These are phyloP conservation scores for Teratosphaeria nubilosa DNA, from an alignment of 2,329 filamentous ascomycete genomes.

Conservation along the genomic window DNA sequence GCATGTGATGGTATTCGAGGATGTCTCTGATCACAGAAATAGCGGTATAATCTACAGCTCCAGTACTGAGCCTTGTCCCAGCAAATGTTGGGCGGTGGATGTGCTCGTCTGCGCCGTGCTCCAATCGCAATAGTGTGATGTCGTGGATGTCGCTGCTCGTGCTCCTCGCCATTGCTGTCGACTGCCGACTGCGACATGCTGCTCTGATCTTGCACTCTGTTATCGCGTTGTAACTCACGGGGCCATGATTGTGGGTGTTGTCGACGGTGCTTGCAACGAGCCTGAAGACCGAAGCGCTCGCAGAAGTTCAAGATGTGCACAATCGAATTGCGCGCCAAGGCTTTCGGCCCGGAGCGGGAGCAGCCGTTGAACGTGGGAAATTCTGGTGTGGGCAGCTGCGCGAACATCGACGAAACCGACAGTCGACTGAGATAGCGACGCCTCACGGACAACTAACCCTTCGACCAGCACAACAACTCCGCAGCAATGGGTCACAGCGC, in stretches of 20 bases:
- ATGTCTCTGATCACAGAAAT: not conserved
- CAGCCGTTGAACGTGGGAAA: not conserved
- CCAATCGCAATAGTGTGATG: not conserved
- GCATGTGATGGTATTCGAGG: not conserved
- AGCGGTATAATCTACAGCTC: not conserved
- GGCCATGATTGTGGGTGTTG: not conserved
- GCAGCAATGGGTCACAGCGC: constrained; percentile 46
- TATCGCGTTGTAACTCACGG: not conserved
- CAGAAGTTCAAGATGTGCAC: not conserved
- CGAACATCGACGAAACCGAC: not conserved
- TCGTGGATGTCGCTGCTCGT: not conserved
- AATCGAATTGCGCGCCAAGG: not conserved
- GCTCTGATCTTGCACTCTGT: not conserved
- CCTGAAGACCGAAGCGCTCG: not conserved
- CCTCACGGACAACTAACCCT: not conserved
- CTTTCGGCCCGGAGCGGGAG: not conserved
- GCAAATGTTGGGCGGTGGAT: not conserved
- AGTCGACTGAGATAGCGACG: not conserved
- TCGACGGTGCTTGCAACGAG: not conserved
- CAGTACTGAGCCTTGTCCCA: not conserved
- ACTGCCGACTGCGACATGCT: not conserved
- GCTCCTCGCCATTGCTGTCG: not conserved
- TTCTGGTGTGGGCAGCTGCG: not conserved
- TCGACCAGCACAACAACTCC: constrained; percentile 1
- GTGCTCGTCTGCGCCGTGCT: not conserved